Evolutionary conservation across 176 grass and related monocot genomes (phyloP).

Genomic region (Oryza meyeriana): DNA sequence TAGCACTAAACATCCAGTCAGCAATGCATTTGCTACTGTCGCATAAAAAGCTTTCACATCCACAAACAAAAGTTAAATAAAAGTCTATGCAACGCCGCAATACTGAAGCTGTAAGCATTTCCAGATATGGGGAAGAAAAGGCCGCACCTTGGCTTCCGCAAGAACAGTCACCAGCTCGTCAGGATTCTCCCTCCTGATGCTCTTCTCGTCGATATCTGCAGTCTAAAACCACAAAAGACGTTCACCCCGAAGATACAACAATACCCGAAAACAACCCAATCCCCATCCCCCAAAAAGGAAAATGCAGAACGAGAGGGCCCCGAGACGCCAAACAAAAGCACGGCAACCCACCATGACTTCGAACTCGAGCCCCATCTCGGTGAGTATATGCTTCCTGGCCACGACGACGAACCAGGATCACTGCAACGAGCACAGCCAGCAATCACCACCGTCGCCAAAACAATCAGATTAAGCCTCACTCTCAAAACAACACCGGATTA

Average conservation of each 20-base stretch:
- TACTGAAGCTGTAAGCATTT: background rate
- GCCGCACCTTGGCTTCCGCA: constrained; percentile 77
- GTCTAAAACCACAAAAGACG: constrained; percentile 43
- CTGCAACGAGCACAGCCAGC: constrained; percentile 33
- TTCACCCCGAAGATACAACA: background rate
- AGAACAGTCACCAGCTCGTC: constrained; percentile 91
- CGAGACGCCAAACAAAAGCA: background rate
- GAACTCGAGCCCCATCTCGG: constrained; percentile 81
- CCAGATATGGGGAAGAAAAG: background rate
- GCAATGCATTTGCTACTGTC: background rate
- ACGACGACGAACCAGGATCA: constrained; percentile 87
- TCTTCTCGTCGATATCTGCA: constrained; percentile 94
- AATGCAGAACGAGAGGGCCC: background rate
- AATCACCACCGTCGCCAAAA: background rate
- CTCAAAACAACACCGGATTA: background rate
- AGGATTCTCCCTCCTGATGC: constrained; percentile 74
- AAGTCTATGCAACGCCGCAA: background rate
- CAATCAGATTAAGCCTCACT: background rate
- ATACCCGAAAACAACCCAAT: background rate
- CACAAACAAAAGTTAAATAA: too few relatives aligned
- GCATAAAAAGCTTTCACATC: background rate
- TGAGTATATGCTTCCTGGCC: constrained; percentile 68
- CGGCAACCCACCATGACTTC: constrained; percentile 65
- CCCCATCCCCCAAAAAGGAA: too few relatives aligned
- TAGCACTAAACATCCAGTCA: background rate